Percentiles rank a stretch among this genome's conserved stretches.
phyloP scores from a whole-genome alignment of 208 protist genomes.

The Crithidia thermophila region DNA sequence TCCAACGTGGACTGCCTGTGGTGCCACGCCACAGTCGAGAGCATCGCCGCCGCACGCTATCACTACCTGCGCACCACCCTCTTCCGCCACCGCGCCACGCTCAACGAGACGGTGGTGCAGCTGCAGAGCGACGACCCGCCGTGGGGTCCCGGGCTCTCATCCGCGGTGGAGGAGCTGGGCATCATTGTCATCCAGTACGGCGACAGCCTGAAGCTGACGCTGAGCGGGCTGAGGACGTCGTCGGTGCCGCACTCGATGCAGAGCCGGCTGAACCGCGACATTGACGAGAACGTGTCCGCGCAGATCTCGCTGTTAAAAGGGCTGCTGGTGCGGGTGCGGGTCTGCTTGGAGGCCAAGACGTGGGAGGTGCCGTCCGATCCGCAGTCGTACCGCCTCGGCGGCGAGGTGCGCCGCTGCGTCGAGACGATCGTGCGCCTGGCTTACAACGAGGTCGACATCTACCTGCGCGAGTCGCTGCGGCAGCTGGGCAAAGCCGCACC shows the following conservation, averaged over 20 bases:
- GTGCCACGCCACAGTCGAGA: conserved; percentile 78
- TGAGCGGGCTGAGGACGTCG: conserved; percentile 28
- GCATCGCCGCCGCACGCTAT: conserved; percentile 81
- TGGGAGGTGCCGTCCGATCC: conserved; percentile 32
- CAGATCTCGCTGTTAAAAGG: conserved; percentile 35
- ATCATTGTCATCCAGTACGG: conserved; percentile 27
- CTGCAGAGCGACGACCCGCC: conserved; percentile 63
- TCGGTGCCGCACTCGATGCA: conserved; percentile 64
- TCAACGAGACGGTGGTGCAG: conserved; percentile 45
- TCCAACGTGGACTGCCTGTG: conserved; percentile 62
- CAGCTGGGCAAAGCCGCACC: conserved; percentile 50
- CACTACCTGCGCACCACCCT: conserved; percentile 49
- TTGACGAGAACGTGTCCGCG: conserved; percentile 40
- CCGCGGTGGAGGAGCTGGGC: conserved; percentile 29
- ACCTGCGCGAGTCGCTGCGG: conserved; percentile 68
- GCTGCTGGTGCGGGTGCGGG: conserved; percentile 32
- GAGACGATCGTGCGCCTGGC: conserved; percentile 45
- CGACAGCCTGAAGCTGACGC: conserved; percentile 29
- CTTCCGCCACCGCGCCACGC: conserved; percentile 20
- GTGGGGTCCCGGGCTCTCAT: conserved; percentile 21
- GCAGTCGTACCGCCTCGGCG: conserved; percentile 37
- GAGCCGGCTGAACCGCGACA: conserved; percentile 39
- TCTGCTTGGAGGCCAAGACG: conserved; percentile 35
- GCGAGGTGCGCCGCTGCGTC: conserved; percentile 44
- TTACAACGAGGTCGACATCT: conserved; percentile 66